Conservation (phyloP, 345 rosid species). For the Dipteronia sinensis region DNA sequence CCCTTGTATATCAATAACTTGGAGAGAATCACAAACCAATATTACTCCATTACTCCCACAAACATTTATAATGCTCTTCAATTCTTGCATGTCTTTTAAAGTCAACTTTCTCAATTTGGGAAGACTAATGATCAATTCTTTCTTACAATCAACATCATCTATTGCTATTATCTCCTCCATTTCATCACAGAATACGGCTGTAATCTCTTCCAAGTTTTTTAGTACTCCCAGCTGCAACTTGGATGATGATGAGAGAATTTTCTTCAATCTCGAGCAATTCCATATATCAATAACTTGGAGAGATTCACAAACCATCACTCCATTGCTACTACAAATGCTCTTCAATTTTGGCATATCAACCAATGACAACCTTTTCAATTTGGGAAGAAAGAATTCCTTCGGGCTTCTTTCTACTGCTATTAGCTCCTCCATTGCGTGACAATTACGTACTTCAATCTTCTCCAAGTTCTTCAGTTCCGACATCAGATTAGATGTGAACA, state of each 20-base stretch:
- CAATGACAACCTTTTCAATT: not conserved
- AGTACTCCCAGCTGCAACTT: no score
- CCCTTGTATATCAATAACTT: not conserved
- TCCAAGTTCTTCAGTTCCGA: not conserved
- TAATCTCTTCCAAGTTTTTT: no score
- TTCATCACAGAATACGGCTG: not conserved
- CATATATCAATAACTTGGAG: not conserved
- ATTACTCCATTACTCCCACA: not conserved
- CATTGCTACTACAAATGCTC: not conserved
- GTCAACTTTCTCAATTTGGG: not conserved
- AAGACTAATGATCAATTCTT: not conserved
- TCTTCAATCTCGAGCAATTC: no score
- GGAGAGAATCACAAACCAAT: conserved; percentile 8
- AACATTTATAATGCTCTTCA: not conserved
- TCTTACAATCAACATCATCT: not conserved
- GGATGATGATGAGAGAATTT: no score
- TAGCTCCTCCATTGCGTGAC: not conserved
- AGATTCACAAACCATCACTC: not conserved
- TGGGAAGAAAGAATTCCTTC: not conserved
- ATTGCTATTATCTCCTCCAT: not conserved
- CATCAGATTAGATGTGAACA: not conserved
- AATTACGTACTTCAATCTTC: not conserved
- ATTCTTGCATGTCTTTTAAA: not conserved
- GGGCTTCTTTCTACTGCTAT: not conserved
- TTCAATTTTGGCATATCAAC: not conserved